A percentile compares a stretch with the other conserved stretches of the same genome.
These are phyloP conservation scores for Boletellus emodensis DNA, from an alignment of 768 basidiomycete species.

Conservation along the genomic window DNA sequence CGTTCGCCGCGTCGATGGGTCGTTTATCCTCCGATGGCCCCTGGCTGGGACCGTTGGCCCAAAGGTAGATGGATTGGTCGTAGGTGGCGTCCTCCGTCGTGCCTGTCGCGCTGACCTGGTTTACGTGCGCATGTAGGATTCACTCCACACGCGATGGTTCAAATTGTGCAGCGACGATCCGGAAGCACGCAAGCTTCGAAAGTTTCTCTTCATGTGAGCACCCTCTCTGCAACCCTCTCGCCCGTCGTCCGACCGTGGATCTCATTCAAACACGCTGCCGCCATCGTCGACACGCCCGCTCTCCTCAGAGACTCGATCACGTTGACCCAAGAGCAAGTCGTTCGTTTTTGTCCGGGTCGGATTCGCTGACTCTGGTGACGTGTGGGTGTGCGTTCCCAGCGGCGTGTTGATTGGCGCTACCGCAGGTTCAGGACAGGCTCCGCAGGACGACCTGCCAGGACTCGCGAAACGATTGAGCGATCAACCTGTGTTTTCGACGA, in stretches of 20 bases:
- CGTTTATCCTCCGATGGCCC: slow-evolving; percentile 28
- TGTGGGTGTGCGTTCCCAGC: slow-evolving; percentile 1
- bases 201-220: slow-evolving; percentile 29
- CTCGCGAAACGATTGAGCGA: not conserved
- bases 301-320: slow-evolving; percentile 19
- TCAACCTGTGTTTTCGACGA: not conserved
- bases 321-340: slow-evolving; percentile 22
- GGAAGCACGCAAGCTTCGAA: slow-evolving; percentile 21
- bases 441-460: slow-evolving; percentile 3
- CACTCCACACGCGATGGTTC: slow-evolving; percentile 25
- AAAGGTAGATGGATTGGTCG: slow-evolving; percentile 2
- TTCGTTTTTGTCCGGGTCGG: not conserved
- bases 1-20: slow-evolving; percentile 16
- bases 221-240: not conserved
- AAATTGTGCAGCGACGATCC: slow-evolving; percentile 23
- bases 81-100: slow-evolving; percentile 3
- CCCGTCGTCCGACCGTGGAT: not conserved
- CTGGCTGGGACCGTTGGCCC: not conserved
- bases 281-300: too few relatives aligned
- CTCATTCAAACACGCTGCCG: slow-evolving; percentile 4
- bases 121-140: slow-evolving; percentile 15
- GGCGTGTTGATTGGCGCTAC: slow-evolving; percentile 15
- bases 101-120: not conserved
- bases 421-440: not conserved
- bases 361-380: slow-evolving; percentile 7